A percentile compares a stretch with the other conserved stretches of the same genome.
Evolutionary conservation across 495 filamentous ascomycete genomes (phyloP).

Genomic region (Trichocladium uniseriatum): DNA sequence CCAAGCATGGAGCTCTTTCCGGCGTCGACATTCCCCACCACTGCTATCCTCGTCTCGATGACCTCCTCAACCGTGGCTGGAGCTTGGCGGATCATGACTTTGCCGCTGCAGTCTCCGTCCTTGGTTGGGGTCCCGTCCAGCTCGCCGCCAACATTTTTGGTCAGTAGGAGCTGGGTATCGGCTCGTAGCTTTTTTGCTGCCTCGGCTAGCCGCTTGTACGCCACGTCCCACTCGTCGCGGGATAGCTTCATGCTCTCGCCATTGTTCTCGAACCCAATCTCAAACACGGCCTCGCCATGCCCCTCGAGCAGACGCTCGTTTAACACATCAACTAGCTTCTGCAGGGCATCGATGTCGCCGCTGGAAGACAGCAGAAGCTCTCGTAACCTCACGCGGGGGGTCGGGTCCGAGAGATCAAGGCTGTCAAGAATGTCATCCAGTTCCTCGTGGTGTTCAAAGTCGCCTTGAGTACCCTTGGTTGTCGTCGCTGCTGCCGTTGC

Average conservation of each 20-base stretch:
- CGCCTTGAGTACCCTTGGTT: slow-evolving; percentile 32
- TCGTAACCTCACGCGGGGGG: slow-evolving; percentile 58
- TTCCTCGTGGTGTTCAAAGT: slow-evolving; percentile 69
- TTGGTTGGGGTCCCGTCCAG: slow-evolving; percentile 60
- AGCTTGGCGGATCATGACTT: slow-evolving; percentile 68
- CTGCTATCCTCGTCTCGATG: slow-evolving; percentile 93
- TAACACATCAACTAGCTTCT: slow-evolving; percentile 54
- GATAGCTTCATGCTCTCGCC: slow-evolving; percentile 83
- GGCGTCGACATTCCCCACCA: slow-evolving; percentile 96
- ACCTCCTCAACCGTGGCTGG: slow-evolving; percentile 72
- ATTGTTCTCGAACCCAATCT: slow-evolving; percentile 85
- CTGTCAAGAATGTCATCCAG: slow-evolving; percentile 81
- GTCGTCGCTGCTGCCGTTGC: no score
- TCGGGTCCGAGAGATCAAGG: slow-evolving; percentile 69
- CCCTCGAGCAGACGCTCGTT: slow-evolving; percentile 69
- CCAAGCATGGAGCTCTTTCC: slow-evolving; percentile 96
- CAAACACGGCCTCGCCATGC: slow-evolving; percentile 83
- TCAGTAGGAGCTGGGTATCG: slow-evolving; percentile 71
- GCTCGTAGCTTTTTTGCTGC: slow-evolving; percentile 59
- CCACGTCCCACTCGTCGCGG: slow-evolving; percentile 68
- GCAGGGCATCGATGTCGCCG: slow-evolving; percentile 45
- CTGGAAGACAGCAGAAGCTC: slow-evolving; percentile 60
- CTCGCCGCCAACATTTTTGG: slow-evolving; percentile 78
- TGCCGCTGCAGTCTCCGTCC: slow-evolving; percentile 64
- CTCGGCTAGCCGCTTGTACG: slow-evolving; percentile 55